phyloP scores from a whole-genome alignment of 805 yeast species.

The Candida suzukii region DNA sequence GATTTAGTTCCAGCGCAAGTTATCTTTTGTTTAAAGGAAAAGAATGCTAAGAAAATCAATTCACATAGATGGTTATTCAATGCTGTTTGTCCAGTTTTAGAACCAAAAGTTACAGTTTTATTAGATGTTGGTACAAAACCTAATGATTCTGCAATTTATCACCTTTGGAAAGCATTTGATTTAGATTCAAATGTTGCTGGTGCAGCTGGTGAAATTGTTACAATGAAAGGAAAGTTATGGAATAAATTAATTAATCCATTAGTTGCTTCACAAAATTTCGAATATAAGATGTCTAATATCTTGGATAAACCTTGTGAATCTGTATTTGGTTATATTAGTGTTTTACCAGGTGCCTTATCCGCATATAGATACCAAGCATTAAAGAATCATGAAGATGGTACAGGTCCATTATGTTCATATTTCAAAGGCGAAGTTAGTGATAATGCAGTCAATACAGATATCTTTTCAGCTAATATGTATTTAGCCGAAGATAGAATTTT shows the following conservation, averaged over 20 bases:
- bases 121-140: conserved; percentile 98
- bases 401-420: conserved; percentile 85
- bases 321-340: conserved; percentile 86
- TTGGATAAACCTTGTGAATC: conserved; percentile 93
- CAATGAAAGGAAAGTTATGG: conserved; percentile 91
- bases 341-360: conserved; percentile 91
- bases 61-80: conserved; percentile 98
- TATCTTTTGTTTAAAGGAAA: conserved; percentile 86
- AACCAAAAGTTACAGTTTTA: conserved; percentile 84
- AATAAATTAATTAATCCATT: conserved; percentile 76
- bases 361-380: conserved; percentile 90
- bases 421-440: conserved; percentile 70
- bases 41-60: conserved; percentile 87
- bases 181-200: conserved; percentile 96
- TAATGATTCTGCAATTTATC: conserved; percentile 80
- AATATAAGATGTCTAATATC: conserved; percentile 94
- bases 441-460: conserved; percentile 41
- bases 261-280: conserved; percentile 95
- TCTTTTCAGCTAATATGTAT: conserved; percentile 94
- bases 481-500: conserved; percentile 94
- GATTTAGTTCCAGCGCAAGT: conserved; percentile 93
- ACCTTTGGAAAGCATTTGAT: conserved; percentile 96
- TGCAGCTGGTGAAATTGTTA: conserved; percentile 96
- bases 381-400: conserved; percentile 78
- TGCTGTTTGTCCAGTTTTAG: conserved; percentile 85